phyloP scores from a whole-genome alignment of 1,139 yeast species.

The Taphrina pruni region DNA sequence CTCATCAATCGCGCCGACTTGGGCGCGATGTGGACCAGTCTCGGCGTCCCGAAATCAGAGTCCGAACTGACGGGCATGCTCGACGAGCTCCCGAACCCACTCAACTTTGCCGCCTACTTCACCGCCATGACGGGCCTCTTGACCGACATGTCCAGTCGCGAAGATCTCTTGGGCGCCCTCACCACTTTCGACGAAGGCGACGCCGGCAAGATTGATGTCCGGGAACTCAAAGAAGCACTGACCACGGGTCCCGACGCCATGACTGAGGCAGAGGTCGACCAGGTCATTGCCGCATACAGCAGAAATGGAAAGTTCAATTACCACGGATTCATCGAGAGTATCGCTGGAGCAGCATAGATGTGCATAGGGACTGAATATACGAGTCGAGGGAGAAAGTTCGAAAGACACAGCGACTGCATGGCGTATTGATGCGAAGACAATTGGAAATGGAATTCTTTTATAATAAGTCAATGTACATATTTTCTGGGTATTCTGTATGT shows the following conservation, averaged over 20 bases:
- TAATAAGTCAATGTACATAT: slow-evolving; percentile 3
- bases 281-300: slow-evolving; percentile 31
- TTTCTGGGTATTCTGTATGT: too few species aligned
- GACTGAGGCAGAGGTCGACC: slow-evolving; percentile 59
- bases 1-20: slow-evolving; percentile 66
- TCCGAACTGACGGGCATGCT: slow-evolving; percentile 55
- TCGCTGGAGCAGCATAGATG: slow-evolving; percentile 40
- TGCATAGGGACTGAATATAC: too few species aligned
- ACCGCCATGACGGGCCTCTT: slow-evolving; percentile 69
- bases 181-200: slow-evolving; percentile 60
- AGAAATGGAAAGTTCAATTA: slow-evolving; percentile 40
- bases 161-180: slow-evolving; percentile 68
- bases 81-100: slow-evolving; percentile 60
- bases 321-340: slow-evolving; percentile 40
- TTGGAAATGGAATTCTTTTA: background rate
- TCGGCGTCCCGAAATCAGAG: slow-evolving; percentile 57
- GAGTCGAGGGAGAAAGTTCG: background rate
- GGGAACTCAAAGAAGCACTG: slow-evolving; percentile 58
- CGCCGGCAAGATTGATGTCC: slow-evolving; percentile 57
- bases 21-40: slow-evolving; percentile 61
- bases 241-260: slow-evolving; percentile 60
- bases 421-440: background rate
- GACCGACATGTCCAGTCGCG: slow-evolving; percentile 63
- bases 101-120: slow-evolving; percentile 74
- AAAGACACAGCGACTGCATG: slow-evolving; percentile 5